Percentiles rank a stretch among this genome's conserved stretches.
phyloP scores from a whole-genome alignment of 164 flowering plant genomes.

The Chloranthus sessilifolius region DNA sequence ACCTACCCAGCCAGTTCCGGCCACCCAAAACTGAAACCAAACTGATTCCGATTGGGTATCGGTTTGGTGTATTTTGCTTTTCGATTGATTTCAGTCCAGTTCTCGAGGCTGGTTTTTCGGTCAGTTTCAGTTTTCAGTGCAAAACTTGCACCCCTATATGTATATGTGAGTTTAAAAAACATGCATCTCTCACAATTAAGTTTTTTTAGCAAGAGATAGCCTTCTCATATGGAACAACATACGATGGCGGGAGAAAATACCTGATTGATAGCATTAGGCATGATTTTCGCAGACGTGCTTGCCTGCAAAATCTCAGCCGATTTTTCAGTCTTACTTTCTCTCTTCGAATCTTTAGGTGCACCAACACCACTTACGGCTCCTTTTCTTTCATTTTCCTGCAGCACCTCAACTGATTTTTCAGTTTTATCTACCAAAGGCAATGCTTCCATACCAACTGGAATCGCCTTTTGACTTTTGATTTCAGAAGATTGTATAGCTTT shows the following conservation, averaged over 20 bases:
- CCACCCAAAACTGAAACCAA: no score
- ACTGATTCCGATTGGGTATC: no score
- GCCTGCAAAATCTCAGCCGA: not conserved
- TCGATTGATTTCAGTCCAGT: slow-evolving; percentile 1
- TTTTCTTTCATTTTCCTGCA: slow-evolving; percentile 28
- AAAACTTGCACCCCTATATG: no score
- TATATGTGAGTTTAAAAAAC: no score
- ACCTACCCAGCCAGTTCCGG: no score
- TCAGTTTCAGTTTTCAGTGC: no score
- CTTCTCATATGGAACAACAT: no score
- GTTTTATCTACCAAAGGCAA: slow-evolving; percentile 17
- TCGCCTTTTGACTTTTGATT: slow-evolving; percentile 6
- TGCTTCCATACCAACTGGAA: slow-evolving; percentile 1
- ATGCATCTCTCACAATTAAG: no score
- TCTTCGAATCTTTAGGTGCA: slow-evolving; percentile 1
- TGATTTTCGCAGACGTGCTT: not conserved
- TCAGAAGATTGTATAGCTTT: no score
- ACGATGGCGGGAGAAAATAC: no score
- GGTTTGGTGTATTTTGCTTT: no score
- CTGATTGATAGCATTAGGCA: not conserved
- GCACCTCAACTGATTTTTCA: slow-evolving; percentile 43
- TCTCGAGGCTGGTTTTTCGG: not conserved
- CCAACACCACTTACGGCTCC: slow-evolving; percentile 1
- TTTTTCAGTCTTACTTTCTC: slow-evolving; percentile 5
- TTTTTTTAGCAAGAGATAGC: no score